phyloP scores from a whole-genome alignment of 1,139 yeast species.

The Wickerhamomyces sp. region DNA sequence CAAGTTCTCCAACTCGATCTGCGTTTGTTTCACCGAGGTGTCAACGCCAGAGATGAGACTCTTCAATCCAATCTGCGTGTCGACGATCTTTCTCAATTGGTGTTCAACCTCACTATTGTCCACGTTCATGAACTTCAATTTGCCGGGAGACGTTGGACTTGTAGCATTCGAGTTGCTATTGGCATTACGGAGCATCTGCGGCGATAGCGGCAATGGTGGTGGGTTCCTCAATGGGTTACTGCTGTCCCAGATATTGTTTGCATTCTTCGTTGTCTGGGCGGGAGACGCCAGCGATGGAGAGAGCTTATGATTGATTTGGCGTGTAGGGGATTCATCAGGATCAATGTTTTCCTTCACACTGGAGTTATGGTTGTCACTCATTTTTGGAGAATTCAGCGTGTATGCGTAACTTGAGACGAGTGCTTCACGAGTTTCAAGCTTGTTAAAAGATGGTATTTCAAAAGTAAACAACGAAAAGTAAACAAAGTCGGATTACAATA shows the following conservation, averaged over 20 bases:
- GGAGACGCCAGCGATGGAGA: conserved; percentile 6
- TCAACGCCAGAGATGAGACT: conserved; percentile 27
- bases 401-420: too few relatives aligned
- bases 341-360: conserved; percentile 4
- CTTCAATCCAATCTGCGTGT: conserved; percentile 24
- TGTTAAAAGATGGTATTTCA: too few relatives aligned
- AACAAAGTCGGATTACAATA: conserved; percentile 1
- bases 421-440: too few relatives aligned
- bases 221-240: conserved; percentile 34
- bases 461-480: conserved; percentile 6
- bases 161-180: conserved; percentile 14
- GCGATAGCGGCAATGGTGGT: conserved; percentile 31
- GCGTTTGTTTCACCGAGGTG: conserved; percentile 32
- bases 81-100: conserved; percentile 25
- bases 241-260: conserved; percentile 27
- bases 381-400: too few relatives aligned
- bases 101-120: conserved; percentile 26
- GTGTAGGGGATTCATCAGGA: conserved; percentile 5
- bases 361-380: neutral
- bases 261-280: conserved; percentile 3
- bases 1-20: conserved; percentile 34
- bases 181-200: conserved; percentile 19
- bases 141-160: conserved; percentile 22
- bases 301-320: conserved; percentile 2
- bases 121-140: conserved; percentile 14